phyloP scores from a whole-genome alignment of 108 stramenopile genomes.

The Stephanodiscus minutulus region DNA sequence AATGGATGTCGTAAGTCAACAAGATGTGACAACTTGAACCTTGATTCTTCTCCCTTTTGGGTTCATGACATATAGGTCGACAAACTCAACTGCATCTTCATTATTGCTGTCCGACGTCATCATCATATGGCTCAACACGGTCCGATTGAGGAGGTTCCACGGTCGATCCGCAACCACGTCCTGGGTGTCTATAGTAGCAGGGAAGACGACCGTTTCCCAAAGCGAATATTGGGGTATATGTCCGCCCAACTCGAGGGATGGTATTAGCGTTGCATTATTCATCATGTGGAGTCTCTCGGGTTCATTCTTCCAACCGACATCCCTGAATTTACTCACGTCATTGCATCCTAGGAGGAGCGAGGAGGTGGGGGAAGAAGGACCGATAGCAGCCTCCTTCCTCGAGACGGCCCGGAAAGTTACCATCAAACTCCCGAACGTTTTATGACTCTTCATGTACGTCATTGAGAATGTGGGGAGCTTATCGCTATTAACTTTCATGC shows the following conservation, averaged over 20 bases:
- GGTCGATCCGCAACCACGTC: background rate
- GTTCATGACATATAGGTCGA: constrained; percentile 18
- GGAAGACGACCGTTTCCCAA: constrained; percentile 26
- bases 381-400: background rate
- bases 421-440: constrained; percentile 15
- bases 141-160: constrained; percentile 7
- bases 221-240: constrained; percentile 7
- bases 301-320: background rate
- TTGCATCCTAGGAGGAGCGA: constrained; percentile 9
- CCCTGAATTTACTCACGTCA: constrained; percentile 15
- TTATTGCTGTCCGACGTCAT: background rate
- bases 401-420: constrained; percentile 23
- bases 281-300: no score
- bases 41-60: background rate
- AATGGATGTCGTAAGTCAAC: no score
- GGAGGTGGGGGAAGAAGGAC: background rate
- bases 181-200: background rate
- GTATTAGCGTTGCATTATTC: background rate
- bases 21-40: no score
- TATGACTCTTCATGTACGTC: constrained; percentile 31
- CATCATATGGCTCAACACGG: constrained; percentile 17
- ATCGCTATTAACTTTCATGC: constrained; percentile 13
- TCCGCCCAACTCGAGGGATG: constrained; percentile 6
- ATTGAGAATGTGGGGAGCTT: constrained; percentile 17
- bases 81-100: constrained; percentile 12